Evolutionary conservation across 2,329 filamentous ascomycete genomes (phyloP).

Genomic region (Xylaria multiplex): DNA sequence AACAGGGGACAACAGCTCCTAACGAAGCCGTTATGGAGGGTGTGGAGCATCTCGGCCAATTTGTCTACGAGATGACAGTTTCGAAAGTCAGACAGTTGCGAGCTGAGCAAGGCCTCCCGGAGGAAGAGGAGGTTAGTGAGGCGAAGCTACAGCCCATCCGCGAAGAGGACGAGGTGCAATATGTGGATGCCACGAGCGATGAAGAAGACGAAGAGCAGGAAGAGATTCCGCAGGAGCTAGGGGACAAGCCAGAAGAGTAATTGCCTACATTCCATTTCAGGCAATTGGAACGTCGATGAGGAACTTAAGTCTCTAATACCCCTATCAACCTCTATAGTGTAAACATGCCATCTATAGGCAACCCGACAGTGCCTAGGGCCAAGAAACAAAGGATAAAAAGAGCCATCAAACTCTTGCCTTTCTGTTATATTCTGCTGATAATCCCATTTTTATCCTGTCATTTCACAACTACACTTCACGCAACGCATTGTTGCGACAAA

Average conservation of each 20-base stretch:
- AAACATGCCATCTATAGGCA: slow-evolving; percentile 19
- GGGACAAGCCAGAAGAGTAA: slow-evolving; percentile 32
- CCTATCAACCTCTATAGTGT: background rate
- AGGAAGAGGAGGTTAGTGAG: slow-evolving; percentile 27
- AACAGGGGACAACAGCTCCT: slow-evolving; percentile 59
- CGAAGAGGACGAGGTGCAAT: slow-evolving; percentile 46
- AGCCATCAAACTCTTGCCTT: background rate
- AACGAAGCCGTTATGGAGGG: slow-evolving; percentile 81
- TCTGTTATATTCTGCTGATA: background rate
- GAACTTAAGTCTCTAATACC: background rate
- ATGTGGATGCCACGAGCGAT: slow-evolving; percentile 40
- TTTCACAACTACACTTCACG: background rate
- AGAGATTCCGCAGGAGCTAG: slow-evolving; percentile 24
- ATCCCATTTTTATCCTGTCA: background rate
- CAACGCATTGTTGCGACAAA: too few species aligned
- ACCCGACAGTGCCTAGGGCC: background rate
- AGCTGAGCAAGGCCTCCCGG: slow-evolving; percentile 50
- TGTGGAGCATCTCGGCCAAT: slow-evolving; percentile 93
- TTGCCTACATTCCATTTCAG: background rate
- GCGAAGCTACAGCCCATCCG: slow-evolving; percentile 42
- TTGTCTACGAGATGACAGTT: slow-evolving; percentile 95
- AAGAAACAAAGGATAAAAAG: background rate
- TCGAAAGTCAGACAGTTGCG: slow-evolving; percentile 63
- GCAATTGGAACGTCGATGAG: background rate
- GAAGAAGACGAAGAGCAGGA: slow-evolving; percentile 43